Base-by-base conservation (phyloP, 1,284 basidiomycete species). In the Erythrobasidium hasegawianum region DNA sequence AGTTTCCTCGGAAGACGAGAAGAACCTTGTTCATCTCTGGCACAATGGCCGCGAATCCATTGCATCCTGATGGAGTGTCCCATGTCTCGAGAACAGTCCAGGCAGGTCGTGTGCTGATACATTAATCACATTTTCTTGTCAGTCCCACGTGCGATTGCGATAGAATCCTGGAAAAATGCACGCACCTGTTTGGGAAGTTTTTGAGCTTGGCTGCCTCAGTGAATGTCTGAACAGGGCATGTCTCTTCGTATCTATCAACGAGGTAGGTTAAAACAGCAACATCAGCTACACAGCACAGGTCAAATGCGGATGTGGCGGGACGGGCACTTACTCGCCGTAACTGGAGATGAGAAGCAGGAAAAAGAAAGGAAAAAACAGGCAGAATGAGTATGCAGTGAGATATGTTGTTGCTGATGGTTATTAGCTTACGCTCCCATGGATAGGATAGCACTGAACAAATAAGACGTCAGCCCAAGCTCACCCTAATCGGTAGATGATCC, bases 211-310 rank as follows among this genome's bases (percentile, higher is more conserved):
- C 40, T 18, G 16, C 38, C 39, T 67, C 53, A 16, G 68, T 69
- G 58, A 69, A 69, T 18, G 68, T 69, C 53, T 69, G 58, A n/a
- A 52, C 43, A 18, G 68, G 68, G 49, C 68, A 69, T 13, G 43
- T 47, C 4, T 47, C 43, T 4, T 5, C 4, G 43, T 47, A 47
- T n/a, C 43, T 47, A 47, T n/a, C 8, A 24, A 16, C n/a, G 16
- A 47, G 43, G 16, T 8, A 47, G 4, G 43, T 8, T 8, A 47
- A 47, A n/a, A 47, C n/a, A n/a, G n/a, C n/a, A n/a, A n/a, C n/a
- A 18, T 47, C 43, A 24, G 43, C 40, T 41, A 11, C n/a, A 18
- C 22, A 47, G 43, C 22, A 4, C 43, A 24, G 16, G 43, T 18
- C 8, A 8, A 5, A n/a, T 24, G 8, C 43, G 43, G 43, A 24